Evolutionary conservation across 129 eudicot genomes (phyloP).

Genomic region (Pittosporum tobira): DNA sequence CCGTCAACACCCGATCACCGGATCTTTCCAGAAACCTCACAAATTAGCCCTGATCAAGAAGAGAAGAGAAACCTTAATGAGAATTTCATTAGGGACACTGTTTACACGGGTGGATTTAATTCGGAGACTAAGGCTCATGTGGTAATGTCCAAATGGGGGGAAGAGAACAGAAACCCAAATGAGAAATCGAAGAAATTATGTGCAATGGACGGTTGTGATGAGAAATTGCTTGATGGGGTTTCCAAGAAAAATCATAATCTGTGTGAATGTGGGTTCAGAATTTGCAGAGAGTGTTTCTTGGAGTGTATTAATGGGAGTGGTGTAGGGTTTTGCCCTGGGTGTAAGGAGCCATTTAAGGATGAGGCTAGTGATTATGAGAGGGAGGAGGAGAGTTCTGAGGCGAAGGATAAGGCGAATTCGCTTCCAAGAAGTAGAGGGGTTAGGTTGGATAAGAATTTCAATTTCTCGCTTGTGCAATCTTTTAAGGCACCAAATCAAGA

Average conservation of each 20-base stretch:
- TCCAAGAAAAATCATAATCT: slow-evolving; percentile 19
- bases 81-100: slow-evolving; percentile 59
- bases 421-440: slow-evolving; percentile 31
- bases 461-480: slow-evolving; percentile 71
- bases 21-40: slow-evolving; percentile 24
- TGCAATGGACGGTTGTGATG: slow-evolving; percentile 80
- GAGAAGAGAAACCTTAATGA: slow-evolving; percentile 36
- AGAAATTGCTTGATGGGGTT: slow-evolving; percentile 36
- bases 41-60: slow-evolving; percentile 20
- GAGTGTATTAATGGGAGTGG: slow-evolving; percentile 48
- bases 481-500: slow-evolving; percentile 75
- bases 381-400: slow-evolving; percentile 38
- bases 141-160: slow-evolving; percentile 38
- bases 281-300: slow-evolving; percentile 58
- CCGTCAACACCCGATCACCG: slow-evolving; percentile 82
- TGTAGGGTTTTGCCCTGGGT: slow-evolving; percentile 71
- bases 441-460: slow-evolving; percentile 59
- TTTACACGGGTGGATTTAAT: slow-evolving; percentile 87
- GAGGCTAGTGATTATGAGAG: slow-evolving; percentile 25
- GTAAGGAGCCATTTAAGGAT: slow-evolving; percentile 72
- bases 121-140: slow-evolving; percentile 71
- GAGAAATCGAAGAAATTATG: slow-evolving; percentile 46
- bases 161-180: slow-evolving; percentile 14
- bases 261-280: slow-evolving; percentile 81
- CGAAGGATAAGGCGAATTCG: slow-evolving; percentile 60